Conservation (phyloP, 2,329 filamentous ascomycete genomes). For the Nigrospora osmanthi region DNA sequence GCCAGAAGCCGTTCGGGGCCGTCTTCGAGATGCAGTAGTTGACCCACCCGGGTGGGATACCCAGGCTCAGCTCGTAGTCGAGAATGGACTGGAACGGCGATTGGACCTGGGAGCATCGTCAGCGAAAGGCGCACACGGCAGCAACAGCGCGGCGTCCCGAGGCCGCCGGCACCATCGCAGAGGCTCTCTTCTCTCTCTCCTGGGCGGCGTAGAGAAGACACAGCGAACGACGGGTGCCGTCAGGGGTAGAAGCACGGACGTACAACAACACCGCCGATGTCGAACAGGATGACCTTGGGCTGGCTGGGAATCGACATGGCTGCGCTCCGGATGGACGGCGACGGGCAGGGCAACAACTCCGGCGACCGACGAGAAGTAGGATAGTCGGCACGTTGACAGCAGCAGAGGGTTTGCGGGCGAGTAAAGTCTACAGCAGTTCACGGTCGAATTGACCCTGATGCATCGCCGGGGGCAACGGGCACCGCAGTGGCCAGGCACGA, state of each 20-base stretch:
- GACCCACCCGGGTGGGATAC: conserved; percentile 81
- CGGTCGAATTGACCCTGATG: no score
- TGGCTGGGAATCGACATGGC: conserved; percentile 34
- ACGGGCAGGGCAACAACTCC: no score
- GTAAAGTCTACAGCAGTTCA: no score
- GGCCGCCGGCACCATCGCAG: no score
- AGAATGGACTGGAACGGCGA: conserved; percentile 92
- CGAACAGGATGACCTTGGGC: conserved; percentile 78
- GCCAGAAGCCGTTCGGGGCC: conserved; percentile 77
- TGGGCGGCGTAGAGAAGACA: no score
- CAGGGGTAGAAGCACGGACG: conserved; percentile 31
- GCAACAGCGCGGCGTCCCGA: neutral
- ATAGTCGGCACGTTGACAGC: no score
- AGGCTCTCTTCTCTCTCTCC: no score
- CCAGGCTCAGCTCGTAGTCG: conserved; percentile 72
- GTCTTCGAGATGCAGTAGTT: conserved; percentile 82
- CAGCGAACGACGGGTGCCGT: neutral
- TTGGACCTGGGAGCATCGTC: conserved; percentile 53
- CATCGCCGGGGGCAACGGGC: no score
- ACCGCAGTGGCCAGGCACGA: no score
- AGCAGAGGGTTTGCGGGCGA: no score
- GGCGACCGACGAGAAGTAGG: no score
- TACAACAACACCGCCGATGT: conserved; percentile 96
- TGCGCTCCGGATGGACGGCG: no score
- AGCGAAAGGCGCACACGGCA: neutral